phyloP scores from a whole-genome alignment of 2,329 filamentous ascomycete genomes.

The Trichoderma polysporum region DNA sequence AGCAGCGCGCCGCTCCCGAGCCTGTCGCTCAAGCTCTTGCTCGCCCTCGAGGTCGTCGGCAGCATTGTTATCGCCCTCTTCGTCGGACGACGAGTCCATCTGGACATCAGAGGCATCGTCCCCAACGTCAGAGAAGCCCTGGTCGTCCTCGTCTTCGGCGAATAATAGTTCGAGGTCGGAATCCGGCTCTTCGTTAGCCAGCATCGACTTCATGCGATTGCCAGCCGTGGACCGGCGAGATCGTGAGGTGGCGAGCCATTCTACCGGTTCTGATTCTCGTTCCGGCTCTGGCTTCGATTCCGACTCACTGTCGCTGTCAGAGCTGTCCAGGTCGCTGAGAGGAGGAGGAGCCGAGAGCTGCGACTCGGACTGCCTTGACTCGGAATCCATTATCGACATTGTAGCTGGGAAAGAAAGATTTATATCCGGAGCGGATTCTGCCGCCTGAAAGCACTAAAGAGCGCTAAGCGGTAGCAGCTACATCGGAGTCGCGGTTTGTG shows the following conservation, averaged over 20 bases:
- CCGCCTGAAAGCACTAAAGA: neutral
- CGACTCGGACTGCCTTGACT: constrained; percentile 34
- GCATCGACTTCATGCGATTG: constrained; percentile 75
- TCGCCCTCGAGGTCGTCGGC: constrained; percentile 79
- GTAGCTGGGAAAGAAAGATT: neutral
- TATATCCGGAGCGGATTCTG: neutral
- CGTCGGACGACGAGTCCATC: constrained; percentile 81
- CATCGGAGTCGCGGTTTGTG: constrained; percentile 8
- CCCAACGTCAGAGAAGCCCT: constrained; percentile 68
- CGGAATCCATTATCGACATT: constrained; percentile 31
- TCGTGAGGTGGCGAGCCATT: constrained; percentile 73
- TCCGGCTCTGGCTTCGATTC: neutral
- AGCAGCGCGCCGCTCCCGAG: constrained; percentile 63
- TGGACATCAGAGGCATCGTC: constrained; percentile 72
- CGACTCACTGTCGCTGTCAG: constrained; percentile 32
- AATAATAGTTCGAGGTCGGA: constrained; percentile 73
- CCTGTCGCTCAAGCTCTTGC: constrained; percentile 76
- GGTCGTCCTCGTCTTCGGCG: constrained; percentile 68
- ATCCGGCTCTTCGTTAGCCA: constrained; percentile 71
- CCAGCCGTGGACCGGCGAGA: constrained; percentile 78
- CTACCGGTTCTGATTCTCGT: constrained; percentile 41
- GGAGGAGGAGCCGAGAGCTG: constrained; percentile 32
- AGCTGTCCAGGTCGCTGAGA: constrained; percentile 21
- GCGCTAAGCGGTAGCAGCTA: neutral
- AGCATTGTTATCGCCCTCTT: constrained; percentile 63